Base-by-base conservation (phyloP, 2,329 filamentous ascomycete genomes). In the Raffaelea deltoideospora region DNA sequence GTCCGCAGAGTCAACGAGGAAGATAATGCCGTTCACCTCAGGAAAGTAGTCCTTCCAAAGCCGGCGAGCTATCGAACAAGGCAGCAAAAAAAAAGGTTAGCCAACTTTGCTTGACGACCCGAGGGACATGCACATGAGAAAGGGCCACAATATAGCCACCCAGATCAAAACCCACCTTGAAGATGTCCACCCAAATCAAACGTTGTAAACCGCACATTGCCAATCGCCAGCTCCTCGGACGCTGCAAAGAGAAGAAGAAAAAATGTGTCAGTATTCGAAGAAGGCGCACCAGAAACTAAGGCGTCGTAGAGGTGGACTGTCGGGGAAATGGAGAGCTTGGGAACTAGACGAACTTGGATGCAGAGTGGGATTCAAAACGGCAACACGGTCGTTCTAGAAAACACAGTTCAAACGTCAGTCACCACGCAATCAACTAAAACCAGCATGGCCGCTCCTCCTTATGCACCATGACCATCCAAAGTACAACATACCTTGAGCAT, bases 31-130 rank as follows among this genome's bases (percentile, higher is more conserved):
- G 60, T 79, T 86, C 45, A 94, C 86, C 66, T 94, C 87, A 50
- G 86, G 86, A 72, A 94, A 93, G 65, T 93, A 94, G 56, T 94
- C 86, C 60, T 87, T 88, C 86, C 87, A 94, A 50, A 94, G 77
- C 52, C 87, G 84, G 49, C 87, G 84, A 45, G 86, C 86, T 86
- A 45, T 1, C 26, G n/a, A 20, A 35, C 13, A 4, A 7, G n/a
- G 18, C 7, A 17, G 8, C 10, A 22, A 3, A 17, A 29, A 11
- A 21, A 19, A 11, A 11, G 13, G 21, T 22, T 19, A 4, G 15
- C 13, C n/a, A n/a, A n/a, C n/a, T n/a, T n/a, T n/a, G n/a, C n/a
- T n/a, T n/a, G n/a, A n/a, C n/a, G n/a, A n/a, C n/a, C n/a, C n/a
- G n/a, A n/a, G n/a, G n/a, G n/a, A n/a, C n/a, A n/a, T n/a, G n/a